Conservation (phyloP, 441 rosid genomes). For the Sinapis alba region DNA sequence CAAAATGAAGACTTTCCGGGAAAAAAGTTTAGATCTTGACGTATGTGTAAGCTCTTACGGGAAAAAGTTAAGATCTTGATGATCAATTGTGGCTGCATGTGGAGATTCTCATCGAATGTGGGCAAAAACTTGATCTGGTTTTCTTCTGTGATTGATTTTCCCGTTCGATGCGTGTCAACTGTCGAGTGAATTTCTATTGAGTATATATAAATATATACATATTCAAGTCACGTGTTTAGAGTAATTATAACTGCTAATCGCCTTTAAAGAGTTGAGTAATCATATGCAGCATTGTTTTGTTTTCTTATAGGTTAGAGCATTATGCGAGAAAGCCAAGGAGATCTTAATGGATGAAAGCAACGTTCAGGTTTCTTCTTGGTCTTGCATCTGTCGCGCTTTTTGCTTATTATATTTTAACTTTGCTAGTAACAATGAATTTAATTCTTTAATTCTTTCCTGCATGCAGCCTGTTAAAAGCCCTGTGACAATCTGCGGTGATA, state of each 20-base stretch:
- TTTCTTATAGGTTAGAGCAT: slow-evolving; percentile 51
- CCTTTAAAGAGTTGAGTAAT: slow-evolving; percentile 5
- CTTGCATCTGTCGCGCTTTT: too few species aligned
- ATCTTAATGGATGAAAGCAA: slow-evolving; percentile 71
- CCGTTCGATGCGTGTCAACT: too few species aligned
- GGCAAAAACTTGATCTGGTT: not conserved
- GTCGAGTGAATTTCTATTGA: not conserved
- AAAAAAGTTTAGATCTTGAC: slow-evolving; percentile 28
- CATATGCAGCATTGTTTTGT: not conserved
- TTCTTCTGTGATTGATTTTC: too few species aligned
- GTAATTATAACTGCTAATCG: not conserved
- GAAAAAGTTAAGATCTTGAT: too few species aligned
- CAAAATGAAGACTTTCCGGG: slow-evolving; percentile 7
- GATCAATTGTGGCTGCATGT: not conserved
- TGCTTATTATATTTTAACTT: too few species aligned
- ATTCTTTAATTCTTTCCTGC: not conserved
- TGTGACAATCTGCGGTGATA: slow-evolving; percentile 90
- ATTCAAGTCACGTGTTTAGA: not conserved
- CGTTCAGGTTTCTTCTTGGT: slow-evolving; percentile 51
- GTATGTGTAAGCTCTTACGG: too few species aligned
- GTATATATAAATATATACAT: not conserved
- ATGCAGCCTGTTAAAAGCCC: slow-evolving; percentile 91
- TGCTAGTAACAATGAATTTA: too few species aligned
- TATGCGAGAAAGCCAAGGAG: slow-evolving; percentile 85
- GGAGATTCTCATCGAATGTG: not conserved